A percentile compares a stretch with the other conserved stretches of the same genome.
phyloP scores from a whole-genome alignment of 1,284 basidiomycete species.

The Cutaneotrichosporon cyanovorans region DNA sequence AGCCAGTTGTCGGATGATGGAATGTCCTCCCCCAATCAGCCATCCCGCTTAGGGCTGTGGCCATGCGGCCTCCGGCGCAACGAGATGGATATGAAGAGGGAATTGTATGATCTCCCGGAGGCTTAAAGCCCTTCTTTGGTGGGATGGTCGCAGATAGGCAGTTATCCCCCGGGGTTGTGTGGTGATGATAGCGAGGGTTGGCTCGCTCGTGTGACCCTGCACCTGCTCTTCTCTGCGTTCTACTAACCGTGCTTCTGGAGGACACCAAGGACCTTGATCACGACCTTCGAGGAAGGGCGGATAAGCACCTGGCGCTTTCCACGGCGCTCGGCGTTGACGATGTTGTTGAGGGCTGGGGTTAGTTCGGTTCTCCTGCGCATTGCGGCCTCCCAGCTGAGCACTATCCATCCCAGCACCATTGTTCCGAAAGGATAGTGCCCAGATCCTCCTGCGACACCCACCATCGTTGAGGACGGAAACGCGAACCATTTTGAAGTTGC shows the following conservation, averaged over 20 bases:
- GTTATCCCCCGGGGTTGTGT: conserved; percentile 44
- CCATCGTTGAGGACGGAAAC: conserved; percentile 50
- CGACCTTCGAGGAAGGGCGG: conserved; percentile 90
- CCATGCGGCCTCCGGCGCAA: conserved; percentile 41
- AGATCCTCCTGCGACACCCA: neutral
- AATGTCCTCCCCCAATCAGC: conserved; percentile 41
- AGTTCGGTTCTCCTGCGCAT: too few species aligned
- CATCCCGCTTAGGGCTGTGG: conserved; percentile 28
- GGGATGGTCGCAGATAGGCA: conserved; percentile 39
- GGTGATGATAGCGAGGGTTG: conserved; percentile 26
- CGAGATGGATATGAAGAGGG: conserved; percentile 28
- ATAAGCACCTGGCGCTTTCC: conserved; percentile 96
- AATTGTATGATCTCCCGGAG: conserved; percentile 36
- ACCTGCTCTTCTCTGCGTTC: neutral
- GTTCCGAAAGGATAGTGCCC: too few species aligned
- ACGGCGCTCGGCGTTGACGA: conserved; percentile 91
- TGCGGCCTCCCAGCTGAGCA: conserved; percentile 9
- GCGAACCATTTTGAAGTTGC: conserved; percentile 43
- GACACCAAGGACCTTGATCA: conserved; percentile 89
- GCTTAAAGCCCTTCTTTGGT: conserved; percentile 48
- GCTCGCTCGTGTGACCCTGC: neutral
- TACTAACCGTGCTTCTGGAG: conserved; percentile 96
- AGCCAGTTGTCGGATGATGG: neutral
- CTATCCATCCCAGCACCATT: too few species aligned
- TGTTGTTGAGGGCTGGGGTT: too few species aligned